These are phyloP conservation scores for Dactylorhiza incarnata DNA, from an alignment of 106 monocot genomes.

Conservation along the genomic window DNA sequence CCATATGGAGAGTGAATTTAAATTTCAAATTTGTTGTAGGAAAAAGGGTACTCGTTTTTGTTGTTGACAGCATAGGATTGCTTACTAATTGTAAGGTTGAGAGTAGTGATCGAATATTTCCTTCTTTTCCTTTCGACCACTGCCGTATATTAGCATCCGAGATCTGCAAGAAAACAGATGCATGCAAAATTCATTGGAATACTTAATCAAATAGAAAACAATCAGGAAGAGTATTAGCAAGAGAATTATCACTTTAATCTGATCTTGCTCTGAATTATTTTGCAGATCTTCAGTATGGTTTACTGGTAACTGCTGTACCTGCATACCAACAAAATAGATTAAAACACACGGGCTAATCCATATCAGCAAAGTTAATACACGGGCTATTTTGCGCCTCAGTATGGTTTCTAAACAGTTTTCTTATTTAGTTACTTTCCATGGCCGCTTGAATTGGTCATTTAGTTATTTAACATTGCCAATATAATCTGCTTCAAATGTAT, in stretches of 20 bases:
- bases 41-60: background rate
- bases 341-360: background rate
- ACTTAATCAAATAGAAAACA: background rate
- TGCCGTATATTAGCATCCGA: conserved; percentile 60
- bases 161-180: conserved; percentile 27
- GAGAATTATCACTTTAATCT: conserved; percentile 41
- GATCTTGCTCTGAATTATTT: conserved; percentile 27
- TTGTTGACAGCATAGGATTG: conserved; percentile 1
- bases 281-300: conserved; percentile 30
- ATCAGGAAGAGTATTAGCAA: background rate
- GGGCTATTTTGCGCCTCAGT: too few species aligned
- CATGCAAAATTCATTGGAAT: background rate
- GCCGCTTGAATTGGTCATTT: too few species aligned
- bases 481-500: too few species aligned
- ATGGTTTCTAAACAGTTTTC: too few species aligned
- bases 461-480: too few species aligned
- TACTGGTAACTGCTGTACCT: conserved; percentile 51
- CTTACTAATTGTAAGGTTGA: conserved; percentile 95
- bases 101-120: conserved; percentile 81
- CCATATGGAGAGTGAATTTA: background rate
- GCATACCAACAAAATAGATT: conserved; percentile 1
- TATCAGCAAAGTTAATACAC: background rate
- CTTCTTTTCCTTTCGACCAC: conserved; percentile 93
- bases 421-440: too few species aligned
- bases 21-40: background rate